phyloP scores from a whole-genome alignment of 495 filamentous ascomycete genomes.

The Penicillium dipodomyicola region DNA sequence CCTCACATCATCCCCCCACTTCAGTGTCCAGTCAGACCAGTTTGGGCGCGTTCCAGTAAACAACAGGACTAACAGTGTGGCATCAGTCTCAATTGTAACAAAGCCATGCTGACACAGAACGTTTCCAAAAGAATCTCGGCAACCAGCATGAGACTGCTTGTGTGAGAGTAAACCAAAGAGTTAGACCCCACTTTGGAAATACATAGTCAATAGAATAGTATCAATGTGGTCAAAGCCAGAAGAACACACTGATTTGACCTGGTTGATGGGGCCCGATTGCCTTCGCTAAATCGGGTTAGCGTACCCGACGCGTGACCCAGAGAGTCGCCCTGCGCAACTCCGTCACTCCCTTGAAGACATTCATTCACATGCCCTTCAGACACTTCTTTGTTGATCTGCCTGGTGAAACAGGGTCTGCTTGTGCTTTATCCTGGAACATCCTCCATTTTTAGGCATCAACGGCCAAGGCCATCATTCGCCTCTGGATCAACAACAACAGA shows the following conservation, averaged over 20 bases:
- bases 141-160: slow-evolving; percentile 4
- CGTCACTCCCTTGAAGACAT: slow-evolving; percentile 32
- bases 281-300: slow-evolving; percentile 36
- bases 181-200: background rate
- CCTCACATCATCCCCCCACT: slow-evolving; percentile 9
- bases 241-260: background rate
- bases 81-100: slow-evolving; percentile 10
- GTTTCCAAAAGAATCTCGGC: background rate
- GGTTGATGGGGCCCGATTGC: slow-evolving; percentile 3
- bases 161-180: background rate
- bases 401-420: slow-evolving; percentile 16
- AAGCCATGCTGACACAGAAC: slow-evolving; percentile 5
- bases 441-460: background rate
- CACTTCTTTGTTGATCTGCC: slow-evolving; percentile 27
- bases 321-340: slow-evolving; percentile 34
- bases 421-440: background rate
- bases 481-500: slow-evolving; percentile 8
- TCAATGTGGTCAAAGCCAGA: background rate
- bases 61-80: slow-evolving; percentile 1
- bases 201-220: background rate
- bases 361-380: slow-evolving; percentile 19
- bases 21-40: background rate
- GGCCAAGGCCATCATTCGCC: background rate
- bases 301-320: slow-evolving; percentile 45
- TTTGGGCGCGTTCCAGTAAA: slow-evolving; percentile 6